Evolutionary conservation across 2,329 filamentous ascomycete genomes (phyloP), one percentile per base, ranked within the genome.

Genomic region (Ceratocystis variospora): DNA sequence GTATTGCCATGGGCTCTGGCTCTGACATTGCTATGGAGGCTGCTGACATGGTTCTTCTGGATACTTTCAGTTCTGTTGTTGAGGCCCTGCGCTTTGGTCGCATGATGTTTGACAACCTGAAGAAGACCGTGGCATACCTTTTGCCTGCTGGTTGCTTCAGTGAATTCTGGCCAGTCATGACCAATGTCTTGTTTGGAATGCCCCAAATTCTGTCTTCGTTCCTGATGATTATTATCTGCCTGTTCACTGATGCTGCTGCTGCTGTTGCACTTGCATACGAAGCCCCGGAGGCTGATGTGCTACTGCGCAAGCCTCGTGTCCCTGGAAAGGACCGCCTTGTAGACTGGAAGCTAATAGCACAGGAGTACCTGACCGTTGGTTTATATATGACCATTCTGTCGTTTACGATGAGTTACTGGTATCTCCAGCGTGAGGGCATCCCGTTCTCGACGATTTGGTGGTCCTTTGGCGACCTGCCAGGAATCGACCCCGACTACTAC

Each of bases 91-190:
- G 97, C 75, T 94, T 99, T 78, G 94, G 94, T 64, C 88, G 94
- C 69, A 92, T 92, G 70, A 99, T 99, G 78, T 99, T 96, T 83
- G 96, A 94, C 86, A 99, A 99, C 81, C 97, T 94, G 6, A 95
- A 99, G 75, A 94, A 99, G 76, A 99, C 99, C 77, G 99, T 99
- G 77, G 90, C 94, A 62, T 99, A 99, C 76, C 83, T 99, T 68
- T 99, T 99, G 75, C 97, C 93, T 8, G 97, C 93, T 46, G 75
- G 66, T 69, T 99, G 97, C 79, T 99, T 99, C 70, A 94, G 94
- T 72, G 94, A 99, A 76, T 94, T 99, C 50, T 94, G 99, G 50
- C 97, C 94, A 8, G 99, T 99, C 77, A 99, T 99, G 83, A 79
- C 99, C 71, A 99, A 95, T 12, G 94, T 94, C 31, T 93, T 94